Base-by-base conservation (phyloP, 257 asterid genomes). In the Scutellaria baicalensis region DNA sequence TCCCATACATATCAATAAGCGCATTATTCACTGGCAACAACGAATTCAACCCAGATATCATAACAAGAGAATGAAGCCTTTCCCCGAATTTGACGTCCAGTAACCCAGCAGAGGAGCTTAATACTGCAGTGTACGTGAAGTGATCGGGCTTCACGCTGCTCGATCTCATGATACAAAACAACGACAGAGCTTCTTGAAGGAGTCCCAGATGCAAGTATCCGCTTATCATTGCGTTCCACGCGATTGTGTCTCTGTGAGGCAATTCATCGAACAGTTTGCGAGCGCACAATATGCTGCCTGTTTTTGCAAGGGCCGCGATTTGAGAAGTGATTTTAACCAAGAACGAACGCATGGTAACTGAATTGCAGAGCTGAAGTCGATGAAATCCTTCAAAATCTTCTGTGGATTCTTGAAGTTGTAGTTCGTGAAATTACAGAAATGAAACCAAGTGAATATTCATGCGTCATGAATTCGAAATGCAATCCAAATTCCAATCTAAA, bases 141-240 rank as follows among this genome's bases (percentile, higher is more conserved):
- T 81, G 76, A 44, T 88, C 95, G 1, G 79, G 81, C 67, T 67
- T 83, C 39, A 50, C 67, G 17, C 69, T 63, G 59, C 72, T 60
- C 16, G n/a, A n/a, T 77, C 89, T 78, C 89, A 90, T 82, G 74
- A 23, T 38, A 51, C 33, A 33, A 60, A 88, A 84, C 67, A 90
- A 67, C 0, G 83, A 79, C 5, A 83, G 71, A 43, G 91, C 82
- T 73, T 88, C 87, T 60, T 72, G 81, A 75, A 84, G 78, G 79
- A 68, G 73, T 59, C 87, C 83, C 70, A 71, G 79, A 33, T 84
- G 88, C 50, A 78, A 56, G 69, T 90, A 90, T 61, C 87, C 86
- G 64, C 74, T 82, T 27, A 90, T 74, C 93, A 90, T 90, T 3
- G 96, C 87, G 59, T 88, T 90, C 93, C 93, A 90, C 0, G 93